phyloP scores from a whole-genome alignment of 1,139 yeast species.

The Yamadazyma buinensis region DNA sequence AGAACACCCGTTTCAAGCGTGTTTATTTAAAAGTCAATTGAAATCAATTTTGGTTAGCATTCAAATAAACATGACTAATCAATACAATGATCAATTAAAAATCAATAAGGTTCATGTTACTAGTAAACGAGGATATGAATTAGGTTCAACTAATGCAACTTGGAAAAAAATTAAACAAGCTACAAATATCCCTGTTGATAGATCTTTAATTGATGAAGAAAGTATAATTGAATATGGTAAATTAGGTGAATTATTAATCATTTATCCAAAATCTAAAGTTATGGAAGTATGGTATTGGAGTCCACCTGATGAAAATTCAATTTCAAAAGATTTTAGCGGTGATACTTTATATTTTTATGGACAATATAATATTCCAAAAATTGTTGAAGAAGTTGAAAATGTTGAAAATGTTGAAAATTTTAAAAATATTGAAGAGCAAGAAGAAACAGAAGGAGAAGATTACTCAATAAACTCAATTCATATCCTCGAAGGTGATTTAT shows the following conservation, averaged over 20 bases:
- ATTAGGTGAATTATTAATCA: constrained; percentile 44
- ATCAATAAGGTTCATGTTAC: constrained; percentile 20
- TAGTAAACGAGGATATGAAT: constrained; percentile 31
- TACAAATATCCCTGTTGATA: constrained; percentile 12
- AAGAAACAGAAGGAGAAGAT: background rate
- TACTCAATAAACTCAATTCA: constrained; percentile 3
- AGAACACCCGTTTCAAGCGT: background rate
- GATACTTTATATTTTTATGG: constrained; percentile 32
- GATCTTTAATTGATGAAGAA: constrained; percentile 7
- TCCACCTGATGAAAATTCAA: constrained; percentile 16
- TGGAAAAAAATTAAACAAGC: constrained; percentile 44
- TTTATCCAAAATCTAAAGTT: constrained; percentile 21
- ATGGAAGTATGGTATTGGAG: constrained; percentile 55
- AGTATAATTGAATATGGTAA: constrained; percentile 33
- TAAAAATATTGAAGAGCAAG: background rate
- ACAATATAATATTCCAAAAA: constrained; percentile 11
- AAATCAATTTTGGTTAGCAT: constrained; percentile 1
- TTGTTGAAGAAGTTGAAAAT: background rate
- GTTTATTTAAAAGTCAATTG: too few relatives aligned
- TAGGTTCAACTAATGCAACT: constrained; percentile 42
- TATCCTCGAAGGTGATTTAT: constrained; percentile 5
- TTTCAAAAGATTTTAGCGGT: constrained; percentile 16
- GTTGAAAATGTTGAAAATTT: background rate
- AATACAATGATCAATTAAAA: constrained; percentile 17
- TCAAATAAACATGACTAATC: constrained; percentile 10